A percentile compares a stretch with the other conserved stretches of the same genome.
Evolutionary conservation across 2,329 filamentous ascomycete genomes (phyloP).

Genomic region (Atkinsonella texensis): DNA sequence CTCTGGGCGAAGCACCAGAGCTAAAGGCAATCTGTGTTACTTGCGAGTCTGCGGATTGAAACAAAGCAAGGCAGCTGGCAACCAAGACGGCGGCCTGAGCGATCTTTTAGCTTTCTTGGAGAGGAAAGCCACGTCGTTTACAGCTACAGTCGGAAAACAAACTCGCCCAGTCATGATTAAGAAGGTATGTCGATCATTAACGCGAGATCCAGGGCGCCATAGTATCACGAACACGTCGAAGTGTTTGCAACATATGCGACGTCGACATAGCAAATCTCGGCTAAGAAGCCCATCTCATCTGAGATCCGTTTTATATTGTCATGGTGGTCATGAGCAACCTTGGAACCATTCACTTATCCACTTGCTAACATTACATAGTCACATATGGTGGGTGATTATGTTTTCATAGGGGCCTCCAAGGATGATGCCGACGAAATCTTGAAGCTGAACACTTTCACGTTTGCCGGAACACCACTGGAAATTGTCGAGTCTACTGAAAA

Average conservation of each 20-base stretch:
- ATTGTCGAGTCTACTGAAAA: constrained; percentile 38
- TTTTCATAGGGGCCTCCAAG: constrained; percentile 54
- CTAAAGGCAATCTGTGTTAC: constrained; percentile 17
- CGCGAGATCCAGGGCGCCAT: constrained; percentile 9
- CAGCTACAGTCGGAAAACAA: constrained; percentile 29
- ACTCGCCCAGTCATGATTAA: constrained; percentile 50
- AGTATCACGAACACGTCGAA: constrained; percentile 4
- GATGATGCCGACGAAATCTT: constrained; percentile 52
- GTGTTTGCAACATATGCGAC: constrained; percentile 1
- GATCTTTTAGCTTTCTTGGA: constrained; percentile 58
- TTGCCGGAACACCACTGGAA: constrained; percentile 52
- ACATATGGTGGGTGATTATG: constrained; percentile 53
- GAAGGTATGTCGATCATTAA: constrained; percentile 56
- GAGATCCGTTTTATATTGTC: not conserved
- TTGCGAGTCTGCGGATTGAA: constrained; percentile 50
- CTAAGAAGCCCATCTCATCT: not conserved
- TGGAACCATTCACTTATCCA: constrained; percentile 23
- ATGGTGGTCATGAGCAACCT: constrained; percentile 1
- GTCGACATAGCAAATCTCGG: constrained; percentile 1
- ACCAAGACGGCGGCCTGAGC: constrained; percentile 53
- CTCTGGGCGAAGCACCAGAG: constrained; percentile 14
- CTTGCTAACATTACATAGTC: constrained; percentile 55
- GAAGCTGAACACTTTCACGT: constrained; percentile 56
- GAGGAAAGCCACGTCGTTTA: constrained; percentile 51
- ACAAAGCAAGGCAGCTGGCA: constrained; percentile 54